Percentiles rank a stretch among this genome's conserved stretches.
phyloP scores from a whole-genome alignment of 2,329 filamentous ascomycete genomes.

The Pseudogymnoascus sp. region DNA sequence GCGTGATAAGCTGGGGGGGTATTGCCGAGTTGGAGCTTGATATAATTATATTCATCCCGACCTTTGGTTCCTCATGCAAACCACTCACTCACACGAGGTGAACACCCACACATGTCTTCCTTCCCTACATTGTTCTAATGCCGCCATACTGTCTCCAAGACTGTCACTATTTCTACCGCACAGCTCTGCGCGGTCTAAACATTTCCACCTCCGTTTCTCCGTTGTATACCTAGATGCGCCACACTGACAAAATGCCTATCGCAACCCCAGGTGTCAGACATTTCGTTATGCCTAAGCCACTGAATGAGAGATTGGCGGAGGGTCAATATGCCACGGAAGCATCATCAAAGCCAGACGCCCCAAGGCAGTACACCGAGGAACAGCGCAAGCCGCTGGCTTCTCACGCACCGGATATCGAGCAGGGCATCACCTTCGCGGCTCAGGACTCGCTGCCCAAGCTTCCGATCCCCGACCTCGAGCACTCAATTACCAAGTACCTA shows the following conservation, averaged over 20 bases:
- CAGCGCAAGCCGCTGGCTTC: slow-evolving; percentile 39
- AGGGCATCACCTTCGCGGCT: slow-evolving; percentile 75
- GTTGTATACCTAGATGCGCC: slow-evolving; percentile 54
- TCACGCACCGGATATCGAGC: slow-evolving; percentile 43
- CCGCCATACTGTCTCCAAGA: slow-evolving; percentile 75
- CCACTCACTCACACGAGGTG: background rate
- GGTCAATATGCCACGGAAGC: slow-evolving; percentile 5
- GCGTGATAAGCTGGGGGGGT: background rate
- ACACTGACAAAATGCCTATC: slow-evolving; percentile 50
- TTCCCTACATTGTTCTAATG: slow-evolving; percentile 41
- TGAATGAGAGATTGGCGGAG: slow-evolving; percentile 59
- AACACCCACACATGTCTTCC: background rate
- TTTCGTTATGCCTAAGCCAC: slow-evolving; percentile 63
- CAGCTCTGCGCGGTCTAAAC: slow-evolving; percentile 75
- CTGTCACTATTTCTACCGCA: slow-evolving; percentile 90
- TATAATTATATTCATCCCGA: slow-evolving; percentile 2
- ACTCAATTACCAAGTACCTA: slow-evolving; percentile 71
- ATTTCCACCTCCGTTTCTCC: slow-evolving; percentile 72
- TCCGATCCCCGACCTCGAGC: slow-evolving; percentile 81
- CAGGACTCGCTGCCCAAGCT: slow-evolving; percentile 87
- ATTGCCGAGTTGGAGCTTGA: slow-evolving; percentile 1
- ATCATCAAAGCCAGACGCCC: background rate
- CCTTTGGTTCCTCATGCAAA: background rate
- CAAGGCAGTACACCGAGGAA: slow-evolving; percentile 34
- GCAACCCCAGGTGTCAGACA: slow-evolving; percentile 58